Conservation (phyloP, 352 stramenopile species). For the Globisporangium megalacanthum region DNA sequence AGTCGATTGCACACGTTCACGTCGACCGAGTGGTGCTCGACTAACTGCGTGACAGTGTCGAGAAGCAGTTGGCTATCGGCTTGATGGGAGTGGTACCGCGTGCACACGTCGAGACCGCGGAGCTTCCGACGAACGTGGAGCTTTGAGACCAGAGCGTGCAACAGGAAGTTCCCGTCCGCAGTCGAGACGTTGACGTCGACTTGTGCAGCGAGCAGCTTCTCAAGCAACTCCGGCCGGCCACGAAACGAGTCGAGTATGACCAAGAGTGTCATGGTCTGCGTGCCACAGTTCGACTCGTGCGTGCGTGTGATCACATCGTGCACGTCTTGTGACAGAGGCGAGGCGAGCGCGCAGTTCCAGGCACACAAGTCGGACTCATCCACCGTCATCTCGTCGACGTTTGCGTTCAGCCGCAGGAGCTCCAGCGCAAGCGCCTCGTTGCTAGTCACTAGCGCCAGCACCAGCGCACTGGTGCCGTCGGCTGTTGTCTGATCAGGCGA, state of each 20-base stretch:
- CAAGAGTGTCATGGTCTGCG: slow-evolving; percentile 16
- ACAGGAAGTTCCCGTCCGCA: slow-evolving; percentile 45
- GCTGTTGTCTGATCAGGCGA: slow-evolving; percentile 21
- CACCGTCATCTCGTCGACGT: slow-evolving; percentile 51
- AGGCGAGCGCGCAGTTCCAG: slow-evolving; percentile 47
- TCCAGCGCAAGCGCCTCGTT: slow-evolving; percentile 26
- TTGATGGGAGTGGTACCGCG: slow-evolving; percentile 44
- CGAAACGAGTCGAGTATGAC: slow-evolving; percentile 32
- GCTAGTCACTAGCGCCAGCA: slow-evolving; percentile 50
- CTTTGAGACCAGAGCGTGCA: slow-evolving; percentile 59
- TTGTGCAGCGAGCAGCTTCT: slow-evolving; percentile 24
- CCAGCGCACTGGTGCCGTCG: slow-evolving; percentile 42
- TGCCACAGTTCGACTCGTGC: slow-evolving; percentile 11
- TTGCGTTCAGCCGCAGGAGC: slow-evolving; percentile 26
- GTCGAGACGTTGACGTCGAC: slow-evolving; percentile 65
- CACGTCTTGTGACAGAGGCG: slow-evolving; percentile 18
- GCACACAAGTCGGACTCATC: slow-evolving; percentile 45
- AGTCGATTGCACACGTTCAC: slow-evolving; percentile 56
- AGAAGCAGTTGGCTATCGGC: slow-evolving; percentile 16
- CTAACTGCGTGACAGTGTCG: slow-evolving; percentile 21
- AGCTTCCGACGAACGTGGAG: slow-evolving; percentile 38
- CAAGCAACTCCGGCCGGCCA: slow-evolving; percentile 25
- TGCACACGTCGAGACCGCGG: slow-evolving; percentile 50
- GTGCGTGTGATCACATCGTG: slow-evolving; percentile 10
- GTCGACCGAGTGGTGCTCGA: slow-evolving; percentile 32